phyloP scores from a whole-genome alignment of 768 basidiomycete genomes.

The Lactarius quietus region DNA sequence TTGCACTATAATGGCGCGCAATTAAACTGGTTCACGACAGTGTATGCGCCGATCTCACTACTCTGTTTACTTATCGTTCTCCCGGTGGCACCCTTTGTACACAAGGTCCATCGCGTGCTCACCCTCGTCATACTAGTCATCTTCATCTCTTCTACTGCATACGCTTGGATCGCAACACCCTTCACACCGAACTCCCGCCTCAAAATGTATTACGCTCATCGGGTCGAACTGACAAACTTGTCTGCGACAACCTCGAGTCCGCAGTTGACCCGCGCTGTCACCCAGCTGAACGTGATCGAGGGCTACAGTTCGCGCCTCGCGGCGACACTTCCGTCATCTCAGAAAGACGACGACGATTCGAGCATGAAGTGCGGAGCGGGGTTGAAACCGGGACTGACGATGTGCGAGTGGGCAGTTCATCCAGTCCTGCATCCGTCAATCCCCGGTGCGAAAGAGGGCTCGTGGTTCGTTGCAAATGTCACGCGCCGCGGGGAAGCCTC shows the following conservation, averaged over 20 bases:
- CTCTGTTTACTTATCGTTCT: conserved; percentile 50
- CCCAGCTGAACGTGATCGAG: conserved; percentile 44
- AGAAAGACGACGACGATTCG: conserved; percentile 32
- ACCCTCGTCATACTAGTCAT: conserved; percentile 38
- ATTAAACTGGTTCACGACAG: conserved; percentile 34
- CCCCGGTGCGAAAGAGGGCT: conserved; percentile 25
- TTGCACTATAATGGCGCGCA: neutral
- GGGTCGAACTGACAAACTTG: conserved; percentile 40
- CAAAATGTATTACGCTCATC: conserved; percentile 70
- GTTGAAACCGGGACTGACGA: conserved; percentile 37
- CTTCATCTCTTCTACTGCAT: conserved; percentile 40
- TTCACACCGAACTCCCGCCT: conserved; percentile 58
- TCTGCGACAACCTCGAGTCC: neutral
- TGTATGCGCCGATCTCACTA: conserved; percentile 46
- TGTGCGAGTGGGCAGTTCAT: conserved; percentile 48
- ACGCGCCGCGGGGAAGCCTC: conserved; percentile 41
- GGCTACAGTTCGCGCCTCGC: conserved; percentile 43
- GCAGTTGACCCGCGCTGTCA: conserved; percentile 36
- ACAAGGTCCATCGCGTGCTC: conserved; percentile 44
- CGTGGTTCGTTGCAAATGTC: conserved; percentile 46
- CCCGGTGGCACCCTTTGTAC: conserved; percentile 62
- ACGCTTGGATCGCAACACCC: conserved; percentile 50
- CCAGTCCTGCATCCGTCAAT: conserved; percentile 39
- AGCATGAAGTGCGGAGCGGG: conserved; percentile 32
- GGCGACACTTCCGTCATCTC: conserved; percentile 51